Percentiles rank a stretch among this genome's conserved stretches.
Conservation (phyloP, 2,329 filamentous ascomycete species). For the Venturia aucupariae region DNA sequence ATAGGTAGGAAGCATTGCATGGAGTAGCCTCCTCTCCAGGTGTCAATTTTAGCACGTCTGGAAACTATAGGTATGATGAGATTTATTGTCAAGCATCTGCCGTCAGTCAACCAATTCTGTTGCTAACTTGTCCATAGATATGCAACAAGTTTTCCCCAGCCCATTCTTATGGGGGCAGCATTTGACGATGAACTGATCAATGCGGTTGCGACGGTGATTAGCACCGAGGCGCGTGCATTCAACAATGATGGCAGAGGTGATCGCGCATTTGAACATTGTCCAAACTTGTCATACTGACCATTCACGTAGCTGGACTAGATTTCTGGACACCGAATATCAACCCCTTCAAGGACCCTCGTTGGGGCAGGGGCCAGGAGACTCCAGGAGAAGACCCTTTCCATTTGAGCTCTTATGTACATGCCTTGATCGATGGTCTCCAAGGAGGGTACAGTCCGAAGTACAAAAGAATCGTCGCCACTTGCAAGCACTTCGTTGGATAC, state of each 20-base stretch:
- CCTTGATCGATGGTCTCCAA: slow-evolving; percentile 47
- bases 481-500: slow-evolving; percentile 36
- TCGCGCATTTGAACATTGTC: not conserved
- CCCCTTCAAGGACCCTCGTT: slow-evolving; percentile 53
- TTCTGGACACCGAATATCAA: slow-evolving; percentile 54
- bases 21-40: slow-evolving; percentile 49
- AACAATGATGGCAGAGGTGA: slow-evolving; percentile 44
- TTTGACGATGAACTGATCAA: slow-evolving; percentile 55
- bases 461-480: slow-evolving; percentile 35
- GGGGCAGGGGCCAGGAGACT: slow-evolving; percentile 52
- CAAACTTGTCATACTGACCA: not conserved
- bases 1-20: slow-evolving; percentile 45
- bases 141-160: slow-evolving; percentile 57
- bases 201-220: slow-evolving; percentile 46
- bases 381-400: slow-evolving; percentile 48
- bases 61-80: slow-evolving; percentile 33
- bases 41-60: slow-evolving; percentile 43
- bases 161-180: slow-evolving; percentile 52
- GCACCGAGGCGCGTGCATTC: slow-evolving; percentile 56
- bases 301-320: slow-evolving; percentile 34
- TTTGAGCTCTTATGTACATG: slow-evolving; percentile 42
- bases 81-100: not conserved
- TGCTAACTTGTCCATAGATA: slow-evolving; percentile 25
- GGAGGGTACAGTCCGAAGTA: slow-evolving; percentile 22
- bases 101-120: not conserved